Conservation (phyloP, 202 grass and related monocot species). For the Bolboschoenoplectus hybrid region DNA sequence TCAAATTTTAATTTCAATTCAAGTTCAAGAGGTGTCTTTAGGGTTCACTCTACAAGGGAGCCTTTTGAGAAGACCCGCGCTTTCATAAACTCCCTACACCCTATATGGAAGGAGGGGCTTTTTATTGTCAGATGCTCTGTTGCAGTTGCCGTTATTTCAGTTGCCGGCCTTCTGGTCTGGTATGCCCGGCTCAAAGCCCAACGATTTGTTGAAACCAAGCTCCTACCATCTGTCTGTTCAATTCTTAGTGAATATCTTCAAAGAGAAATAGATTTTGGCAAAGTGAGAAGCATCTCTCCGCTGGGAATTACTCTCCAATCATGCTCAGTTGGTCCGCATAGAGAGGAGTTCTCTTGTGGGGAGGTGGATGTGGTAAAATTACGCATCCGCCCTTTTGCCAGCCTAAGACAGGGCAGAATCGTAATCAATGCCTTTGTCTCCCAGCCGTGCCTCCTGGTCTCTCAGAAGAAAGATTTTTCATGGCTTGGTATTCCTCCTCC, state of each 20-base stretch:
- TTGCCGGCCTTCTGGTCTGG: slow-evolving; percentile 77
- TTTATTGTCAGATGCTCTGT: slow-evolving; percentile 87
- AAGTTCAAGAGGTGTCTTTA: slow-evolving; percentile 52
- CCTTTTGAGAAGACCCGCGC: slow-evolving; percentile 47
- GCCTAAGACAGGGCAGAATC: slow-evolving; percentile 75
- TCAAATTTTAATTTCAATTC: slow-evolving; percentile 13
- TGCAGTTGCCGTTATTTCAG: slow-evolving; percentile 70
- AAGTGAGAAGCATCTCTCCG: slow-evolving; percentile 79
- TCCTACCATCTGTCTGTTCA: slow-evolving; percentile 75
- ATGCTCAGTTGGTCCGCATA: slow-evolving; percentile 87
- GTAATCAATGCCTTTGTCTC: slow-evolving; percentile 88
- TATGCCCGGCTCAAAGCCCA: slow-evolving; percentile 70
- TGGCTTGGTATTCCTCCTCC: slow-evolving; percentile 82
- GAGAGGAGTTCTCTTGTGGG: slow-evolving; percentile 85
- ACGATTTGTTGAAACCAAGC: slow-evolving; percentile 69
- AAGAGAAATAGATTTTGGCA: slow-evolving; percentile 83
- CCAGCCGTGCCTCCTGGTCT: slow-evolving; percentile 68
- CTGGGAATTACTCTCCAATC: slow-evolving; percentile 86
- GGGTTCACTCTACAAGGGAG: slow-evolving; percentile 31
- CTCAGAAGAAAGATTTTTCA: slow-evolving; percentile 90
- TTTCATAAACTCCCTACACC: slow-evolving; percentile 60
- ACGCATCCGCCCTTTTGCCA: slow-evolving; percentile 76
- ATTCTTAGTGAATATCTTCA: slow-evolving; percentile 74
- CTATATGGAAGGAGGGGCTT: slow-evolving; percentile 84
- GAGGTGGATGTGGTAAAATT: slow-evolving; percentile 78